Evolutionary conservation across 352 stramenopile genomes (phyloP), one percentile per base, ranked within the genome.

Genomic region (Pythium phragmiticola): DNA sequence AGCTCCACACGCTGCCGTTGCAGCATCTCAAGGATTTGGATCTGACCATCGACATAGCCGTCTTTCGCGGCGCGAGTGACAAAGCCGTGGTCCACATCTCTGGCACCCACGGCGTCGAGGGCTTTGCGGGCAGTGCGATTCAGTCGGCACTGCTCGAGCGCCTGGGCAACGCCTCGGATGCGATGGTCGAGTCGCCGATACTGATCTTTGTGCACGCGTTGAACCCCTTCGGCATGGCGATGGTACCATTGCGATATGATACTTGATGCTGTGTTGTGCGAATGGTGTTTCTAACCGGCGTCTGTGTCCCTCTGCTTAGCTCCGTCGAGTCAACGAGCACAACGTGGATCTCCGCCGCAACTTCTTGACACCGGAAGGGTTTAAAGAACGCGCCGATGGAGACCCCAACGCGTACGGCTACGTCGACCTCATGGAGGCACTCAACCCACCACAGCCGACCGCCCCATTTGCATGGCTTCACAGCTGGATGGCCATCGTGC

Each of bases 321-420:
- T 97, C n/a, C 80, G 94, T 26, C 79, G 93, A 16, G 89, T 88
- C 49, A 98, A 98, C 65, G 93, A 98, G 71, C 75, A 98, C 64
- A 97, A 97, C 68, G 90, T 98, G 23, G 93, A 98, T 71, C 75
- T 98, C 42, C 98, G 98, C 71, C 82, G 92, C 33, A 98, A 98
- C 74, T 94, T 74, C 47, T 74, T 98, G 28, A 82, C 60, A 30
- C 56, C 57, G 0, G 69, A 77, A 12, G 62, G 83, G 42, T 95
- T 90, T 57, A 57, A 78, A 33, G 54, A 71, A 14, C 65, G 82
- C 7, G 69, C 74, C 23, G 55, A 41, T 8, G 56, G 72, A 33
- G 84, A 97, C 73, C 78, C 88, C 16, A 97, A 97, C 63, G 72
- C 74, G 63, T 65, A 72, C 17, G 76, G 82, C 17, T 97, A 98